Conservation (phyloP, 192 early-diverging fungal genomes). For the Coemansia sp. region DNA sequence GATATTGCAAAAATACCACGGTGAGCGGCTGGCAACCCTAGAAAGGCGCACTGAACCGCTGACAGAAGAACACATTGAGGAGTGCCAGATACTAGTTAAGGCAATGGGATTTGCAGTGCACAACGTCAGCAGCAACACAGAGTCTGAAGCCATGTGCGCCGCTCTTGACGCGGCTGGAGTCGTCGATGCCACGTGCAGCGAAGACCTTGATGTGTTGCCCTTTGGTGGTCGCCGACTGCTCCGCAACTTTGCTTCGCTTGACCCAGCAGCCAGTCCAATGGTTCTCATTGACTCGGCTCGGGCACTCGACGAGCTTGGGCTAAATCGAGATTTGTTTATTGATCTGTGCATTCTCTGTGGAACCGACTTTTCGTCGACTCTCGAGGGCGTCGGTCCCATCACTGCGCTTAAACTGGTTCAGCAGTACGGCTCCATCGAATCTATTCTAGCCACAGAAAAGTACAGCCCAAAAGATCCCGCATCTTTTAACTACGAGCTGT, state of each 20-base stretch:
- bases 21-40: conserved; percentile 32
- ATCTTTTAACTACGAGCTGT: conserved; percentile 34
- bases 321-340: conserved; percentile 56
- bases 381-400: conserved; percentile 64
- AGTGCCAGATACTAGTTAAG: conserved; percentile 51
- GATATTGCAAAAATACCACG: neutral
- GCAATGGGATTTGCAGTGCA: conserved; percentile 56
- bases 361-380: conserved; percentile 67
- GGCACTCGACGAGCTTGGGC: conserved; percentile 48
- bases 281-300: conserved; percentile 53
- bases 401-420: conserved; percentile 59
- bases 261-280: conserved; percentile 10
- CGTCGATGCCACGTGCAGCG: conserved; percentile 60
- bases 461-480: conserved; percentile 26
- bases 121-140: conserved; percentile 37
- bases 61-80: conserved; percentile 43
- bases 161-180: conserved; percentile 48
- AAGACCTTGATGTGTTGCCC: conserved; percentile 47
- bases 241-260: conserved; percentile 21
- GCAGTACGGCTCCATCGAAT: conserved; percentile 63
- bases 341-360: conserved; percentile 78
- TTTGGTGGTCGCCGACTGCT: conserved; percentile 29
- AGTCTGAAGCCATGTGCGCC: conserved; percentile 70
- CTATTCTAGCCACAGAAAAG: conserved; percentile 42
- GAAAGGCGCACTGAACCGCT: conserved; percentile 55